Evolutionary conservation across 2,329 filamentous ascomycete genomes (phyloP).

Genomic region (Fusarium concolor): DNA sequence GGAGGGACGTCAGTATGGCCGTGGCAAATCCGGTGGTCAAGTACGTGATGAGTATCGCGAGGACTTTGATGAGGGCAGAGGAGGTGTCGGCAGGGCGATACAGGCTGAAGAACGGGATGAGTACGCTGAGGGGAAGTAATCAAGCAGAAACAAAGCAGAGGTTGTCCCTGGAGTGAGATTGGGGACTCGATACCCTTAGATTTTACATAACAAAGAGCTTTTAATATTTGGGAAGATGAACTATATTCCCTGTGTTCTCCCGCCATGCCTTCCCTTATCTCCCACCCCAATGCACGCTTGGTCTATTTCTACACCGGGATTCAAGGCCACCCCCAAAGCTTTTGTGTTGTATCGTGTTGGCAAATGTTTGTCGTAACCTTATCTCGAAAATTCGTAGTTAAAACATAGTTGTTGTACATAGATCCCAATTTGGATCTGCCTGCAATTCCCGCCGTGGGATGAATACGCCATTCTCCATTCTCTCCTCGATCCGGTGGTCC

Average conservation of each 20-base stretch:
- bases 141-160: constrained; percentile 6
- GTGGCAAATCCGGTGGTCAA: constrained; percentile 95
- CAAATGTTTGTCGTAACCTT: constrained; percentile 35
- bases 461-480: constrained; percentile 41
- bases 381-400: constrained; percentile 41
- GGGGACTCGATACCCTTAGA: constrained; percentile 45
- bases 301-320: constrained; percentile 42
- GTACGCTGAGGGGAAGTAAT: constrained; percentile 54
- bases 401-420: constrained; percentile 49
- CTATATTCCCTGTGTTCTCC: constrained; percentile 6
- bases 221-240: constrained; percentile 12
- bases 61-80: constrained; percentile 94
- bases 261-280: constrained; percentile 1
- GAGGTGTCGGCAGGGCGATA: constrained; percentile 85
- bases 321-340: constrained; percentile 8
- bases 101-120: constrained; percentile 62
- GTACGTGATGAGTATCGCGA: constrained; percentile 98
- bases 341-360: constrained; percentile 15
- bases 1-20: constrained; percentile 94
- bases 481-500: constrained; percentile 20
- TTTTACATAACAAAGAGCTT: constrained; percentile 21
- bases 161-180: constrained; percentile 9
- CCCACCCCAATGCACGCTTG: constrained; percentile 6
- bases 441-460: constrained; percentile 37
- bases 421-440: constrained; percentile 31